These are phyloP conservation scores for Galium porrigens DNA, from an alignment of 305 asterid genomes.

Conservation along the genomic window DNA sequence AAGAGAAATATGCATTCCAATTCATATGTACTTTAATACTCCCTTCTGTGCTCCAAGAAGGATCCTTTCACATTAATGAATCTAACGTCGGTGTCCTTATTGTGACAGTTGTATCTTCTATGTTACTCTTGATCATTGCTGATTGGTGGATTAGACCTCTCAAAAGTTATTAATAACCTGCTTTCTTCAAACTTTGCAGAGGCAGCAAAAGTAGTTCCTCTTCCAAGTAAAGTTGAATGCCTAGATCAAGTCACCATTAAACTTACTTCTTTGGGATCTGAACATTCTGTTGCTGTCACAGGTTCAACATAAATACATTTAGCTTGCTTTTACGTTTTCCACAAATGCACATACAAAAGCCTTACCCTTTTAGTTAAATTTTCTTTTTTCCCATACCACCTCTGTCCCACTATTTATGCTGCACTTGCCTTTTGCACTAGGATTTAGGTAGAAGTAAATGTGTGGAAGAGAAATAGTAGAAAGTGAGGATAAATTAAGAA, in stretches of 20 bases:
- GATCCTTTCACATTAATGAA: neutral
- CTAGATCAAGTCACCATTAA: conserved; percentile 51
- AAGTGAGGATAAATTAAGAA: neutral
- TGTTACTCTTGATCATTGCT: neutral
- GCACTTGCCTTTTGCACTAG: neutral
- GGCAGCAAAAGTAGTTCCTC: conserved; percentile 43
- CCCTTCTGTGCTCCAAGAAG: neutral
- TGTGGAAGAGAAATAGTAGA: neutral
- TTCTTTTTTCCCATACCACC: neutral
- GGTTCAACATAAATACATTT: conserved; percentile 26
- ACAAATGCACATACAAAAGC: neutral
- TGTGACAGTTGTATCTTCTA: neutral
- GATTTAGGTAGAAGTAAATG: neutral
- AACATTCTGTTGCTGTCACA: conserved; percentile 89
- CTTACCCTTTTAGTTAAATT: neutral
- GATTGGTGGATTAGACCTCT: neutral
- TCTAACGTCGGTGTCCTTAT: neutral
- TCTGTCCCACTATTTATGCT: neutral
- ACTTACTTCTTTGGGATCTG: conserved; percentile 56
- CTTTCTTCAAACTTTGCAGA: conserved; percentile 35
- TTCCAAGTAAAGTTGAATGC: conserved; percentile 64
- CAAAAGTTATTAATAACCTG: neutral
- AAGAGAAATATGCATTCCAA: neutral
- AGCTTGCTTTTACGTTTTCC: neutral
- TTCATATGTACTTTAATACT: neutral